Evolutionary conservation across 2,329 filamentous ascomycete species (phyloP).

Genomic region (Cadophora malorum): DNA sequence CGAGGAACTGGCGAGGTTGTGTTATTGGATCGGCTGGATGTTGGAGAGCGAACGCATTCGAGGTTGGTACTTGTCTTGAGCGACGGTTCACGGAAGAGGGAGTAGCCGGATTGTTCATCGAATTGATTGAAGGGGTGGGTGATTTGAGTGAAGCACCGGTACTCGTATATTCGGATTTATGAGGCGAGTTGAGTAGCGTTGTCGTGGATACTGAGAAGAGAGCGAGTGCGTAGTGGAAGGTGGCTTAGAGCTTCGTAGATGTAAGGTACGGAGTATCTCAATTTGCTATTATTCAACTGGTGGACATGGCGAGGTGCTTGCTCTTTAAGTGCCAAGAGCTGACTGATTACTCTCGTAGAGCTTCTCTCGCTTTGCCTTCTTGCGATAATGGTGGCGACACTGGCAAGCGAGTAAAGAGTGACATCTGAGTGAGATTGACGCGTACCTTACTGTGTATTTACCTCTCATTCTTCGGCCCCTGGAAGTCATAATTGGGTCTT

Average conservation of each 20-base stretch:
- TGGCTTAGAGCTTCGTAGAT: slow-evolving; percentile 4
- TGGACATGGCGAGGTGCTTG: slow-evolving; percentile 14
- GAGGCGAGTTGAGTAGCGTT: not conserved
- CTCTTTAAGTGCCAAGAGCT: not conserved
- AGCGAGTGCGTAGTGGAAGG: not conserved
- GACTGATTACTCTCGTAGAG: slow-evolving; percentile 11
- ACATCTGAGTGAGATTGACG: slow-evolving; percentile 13
- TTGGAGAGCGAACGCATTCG: not conserved
- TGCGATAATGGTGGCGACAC: slow-evolving; percentile 1
- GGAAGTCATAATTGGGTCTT: not conserved
- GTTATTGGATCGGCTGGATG: not conserved
- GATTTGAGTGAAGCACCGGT: not conserved
- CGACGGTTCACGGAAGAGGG: not conserved
- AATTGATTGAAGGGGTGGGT: no score
- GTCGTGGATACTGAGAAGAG: not conserved
- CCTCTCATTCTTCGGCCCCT: not conserved
- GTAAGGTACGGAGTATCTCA: not conserved
- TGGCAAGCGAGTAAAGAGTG: not conserved
- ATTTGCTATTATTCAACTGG: not conserved
- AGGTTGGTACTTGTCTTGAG: not conserved
- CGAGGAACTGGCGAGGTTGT: not conserved
- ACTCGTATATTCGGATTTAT: not conserved
- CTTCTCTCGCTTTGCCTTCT: not conserved
- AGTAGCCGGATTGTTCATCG: not conserved
- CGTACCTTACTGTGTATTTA: slow-evolving; percentile 2